Conservation (phyloP, 129 eudicot genomes). For the Kitagawia praeruptora region DNA sequence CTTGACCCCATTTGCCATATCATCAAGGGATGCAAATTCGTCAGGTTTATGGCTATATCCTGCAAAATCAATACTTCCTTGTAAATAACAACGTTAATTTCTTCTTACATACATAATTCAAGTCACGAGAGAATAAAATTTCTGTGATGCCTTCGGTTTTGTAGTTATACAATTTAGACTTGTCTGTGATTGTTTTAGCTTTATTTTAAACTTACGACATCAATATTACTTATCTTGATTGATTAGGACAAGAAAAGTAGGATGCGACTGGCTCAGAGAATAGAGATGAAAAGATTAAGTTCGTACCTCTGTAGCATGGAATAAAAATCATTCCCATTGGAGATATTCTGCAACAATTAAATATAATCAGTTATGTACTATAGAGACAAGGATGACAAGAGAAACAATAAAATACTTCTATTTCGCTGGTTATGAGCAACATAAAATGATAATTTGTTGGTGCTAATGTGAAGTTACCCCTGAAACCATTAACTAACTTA, state of each 20-base stretch:
- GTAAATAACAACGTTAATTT: neutral
- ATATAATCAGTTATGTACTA: neutral
- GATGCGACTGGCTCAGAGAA: neutral
- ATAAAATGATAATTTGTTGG: neutral
- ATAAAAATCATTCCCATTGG: conserved; percentile 98
- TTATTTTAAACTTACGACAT: neutral
- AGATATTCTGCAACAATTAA: conserved; percentile 55
- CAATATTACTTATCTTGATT: neutral
- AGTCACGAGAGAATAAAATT: neutral
- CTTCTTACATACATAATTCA: neutral
- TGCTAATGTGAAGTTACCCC: neutral
- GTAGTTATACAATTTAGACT: neutral
- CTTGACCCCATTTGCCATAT: conserved; percentile 73
- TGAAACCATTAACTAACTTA: neutral
- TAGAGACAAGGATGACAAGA: neutral
- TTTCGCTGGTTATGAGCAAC: neutral
- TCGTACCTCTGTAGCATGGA: conserved; percentile 83
- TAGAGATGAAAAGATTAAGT: neutral
- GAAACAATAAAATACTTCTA: neutral
- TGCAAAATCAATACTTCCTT: conserved; percentile 21
- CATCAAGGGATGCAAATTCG: conserved; percentile 64
- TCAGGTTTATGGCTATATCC: conserved; percentile 98
- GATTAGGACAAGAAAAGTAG: neutral
- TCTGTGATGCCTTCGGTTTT: neutral
- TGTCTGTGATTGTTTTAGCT: neutral